These are phyloP conservation scores for Fraxinus cuspidata DNA, from an alignment of 257 asterid species.

Conservation along the genomic window DNA sequence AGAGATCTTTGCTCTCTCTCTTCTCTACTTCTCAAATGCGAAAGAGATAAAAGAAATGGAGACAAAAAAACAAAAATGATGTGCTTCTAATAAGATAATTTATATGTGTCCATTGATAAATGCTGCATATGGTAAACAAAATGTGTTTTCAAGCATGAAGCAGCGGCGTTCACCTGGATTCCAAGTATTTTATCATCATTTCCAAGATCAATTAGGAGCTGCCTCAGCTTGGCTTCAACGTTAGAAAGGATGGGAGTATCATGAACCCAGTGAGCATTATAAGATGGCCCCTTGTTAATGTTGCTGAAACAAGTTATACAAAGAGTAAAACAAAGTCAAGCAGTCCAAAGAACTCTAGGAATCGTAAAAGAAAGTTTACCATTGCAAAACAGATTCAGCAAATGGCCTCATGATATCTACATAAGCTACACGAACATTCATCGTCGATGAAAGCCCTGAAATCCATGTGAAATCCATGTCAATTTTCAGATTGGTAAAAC, in stretches of 20 bases:
- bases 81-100: neutral
- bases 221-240: constrained; percentile 82
- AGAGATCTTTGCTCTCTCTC: neutral
- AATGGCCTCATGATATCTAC: constrained; percentile 94
- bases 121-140: neutral
- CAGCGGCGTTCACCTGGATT: constrained; percentile 65
- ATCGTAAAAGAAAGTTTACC: constrained; percentile 48
- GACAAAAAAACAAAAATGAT: neutral
- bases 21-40: constrained; percentile 10
- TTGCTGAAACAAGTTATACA: constrained; percentile 59
- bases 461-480: constrained; percentile 43
- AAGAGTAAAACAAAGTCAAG: constrained; percentile 31
- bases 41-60: neutral
- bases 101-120: neutral
- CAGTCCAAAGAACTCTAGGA: constrained; percentile 13
- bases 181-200: constrained; percentile 90
- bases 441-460: constrained; percentile 88
- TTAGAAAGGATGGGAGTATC: constrained; percentile 75
- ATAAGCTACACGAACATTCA: constrained; percentile 80
- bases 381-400: constrained; percentile 88
- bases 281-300: constrained; percentile 64
- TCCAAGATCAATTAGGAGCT: constrained; percentile 81
- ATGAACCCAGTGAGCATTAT: constrained; percentile 69
- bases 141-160: constrained; percentile 19
- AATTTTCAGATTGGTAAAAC: constrained; percentile 27